Conservation (phyloP, 805 yeast genomes). For the Blastobotrys terrestris region DNA sequence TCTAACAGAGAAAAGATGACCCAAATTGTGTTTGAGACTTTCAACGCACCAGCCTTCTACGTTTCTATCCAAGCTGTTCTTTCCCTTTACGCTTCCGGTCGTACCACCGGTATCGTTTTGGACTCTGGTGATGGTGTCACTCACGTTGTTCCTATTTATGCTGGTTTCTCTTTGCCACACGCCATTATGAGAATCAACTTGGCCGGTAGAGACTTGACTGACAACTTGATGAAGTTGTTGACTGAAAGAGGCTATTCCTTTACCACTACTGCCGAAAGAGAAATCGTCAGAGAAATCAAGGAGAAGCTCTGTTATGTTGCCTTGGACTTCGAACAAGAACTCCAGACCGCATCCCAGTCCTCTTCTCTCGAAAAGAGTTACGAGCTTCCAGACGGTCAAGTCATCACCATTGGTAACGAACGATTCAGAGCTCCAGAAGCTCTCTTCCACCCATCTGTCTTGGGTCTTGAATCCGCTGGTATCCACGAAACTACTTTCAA, state of each 20-base stretch:
- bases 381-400: slow-evolving; percentile 99
- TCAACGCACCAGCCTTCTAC: slow-evolving; percentile 99
- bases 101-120: slow-evolving; percentile 99
- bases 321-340: slow-evolving; percentile 97
- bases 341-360: slow-evolving; percentile 98
- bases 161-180: slow-evolving; percentile 99
- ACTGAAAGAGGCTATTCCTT: slow-evolving; percentile 98
- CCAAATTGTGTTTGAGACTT: slow-evolving; percentile 97
- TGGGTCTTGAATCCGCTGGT: slow-evolving; percentile 93
- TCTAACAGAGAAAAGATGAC: slow-evolving; percentile 99
- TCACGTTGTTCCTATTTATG: slow-evolving; percentile 99
- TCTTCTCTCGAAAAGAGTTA: slow-evolving; percentile 97
- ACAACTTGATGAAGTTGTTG: slow-evolving; percentile 96
- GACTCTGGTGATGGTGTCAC: slow-evolving; percentile 99
- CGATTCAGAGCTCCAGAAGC: slow-evolving; percentile 99
- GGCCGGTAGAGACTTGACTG: slow-evolving; percentile 99
- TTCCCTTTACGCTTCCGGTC: slow-evolving; percentile 97
- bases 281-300: slow-evolving; percentile 89
- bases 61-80: slow-evolving; percentile 98
- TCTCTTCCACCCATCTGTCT: slow-evolving; percentile 94
- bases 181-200: slow-evolving; percentile 98
- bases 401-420: slow-evolving; percentile 98
- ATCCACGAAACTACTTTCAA: slow-evolving; percentile 95
- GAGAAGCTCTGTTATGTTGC: slow-evolving; percentile 99
- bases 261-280: slow-evolving; percentile 99